Conservation (phyloP, 129 eudicot species). For the Dittrichia graveolens region DNA sequence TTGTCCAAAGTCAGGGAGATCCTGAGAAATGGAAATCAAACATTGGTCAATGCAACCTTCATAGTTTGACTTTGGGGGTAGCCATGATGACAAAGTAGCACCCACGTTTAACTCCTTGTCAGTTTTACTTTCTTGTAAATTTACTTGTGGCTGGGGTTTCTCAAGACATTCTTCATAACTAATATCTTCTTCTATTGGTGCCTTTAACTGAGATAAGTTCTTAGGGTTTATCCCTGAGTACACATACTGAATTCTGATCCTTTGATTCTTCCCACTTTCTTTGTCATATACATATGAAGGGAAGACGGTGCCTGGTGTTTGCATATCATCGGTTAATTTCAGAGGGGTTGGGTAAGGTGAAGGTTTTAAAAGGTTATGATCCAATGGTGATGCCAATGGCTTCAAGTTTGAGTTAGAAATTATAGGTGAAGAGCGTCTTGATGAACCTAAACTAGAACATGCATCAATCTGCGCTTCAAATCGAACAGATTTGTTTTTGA, state of each 20-base stretch:
- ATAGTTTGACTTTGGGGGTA: constrained; percentile 41
- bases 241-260: constrained; percentile 74
- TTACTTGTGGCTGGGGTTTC: constrained; percentile 38
- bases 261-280: constrained; percentile 47
- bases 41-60: constrained; percentile 26
- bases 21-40: constrained; percentile 21
- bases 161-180: constrained; percentile 26
- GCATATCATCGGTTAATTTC: constrained; percentile 73
- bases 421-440: constrained; percentile 45
- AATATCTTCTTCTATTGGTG: constrained; percentile 35
- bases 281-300: constrained; percentile 43
- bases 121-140: constrained; percentile 21
- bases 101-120: constrained; percentile 41
- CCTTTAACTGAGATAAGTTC: constrained; percentile 36
- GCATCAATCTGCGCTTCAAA: constrained; percentile 49
- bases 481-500: constrained; percentile 60
- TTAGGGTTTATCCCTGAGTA: constrained; percentile 56
- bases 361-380: constrained; percentile 38
- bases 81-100: constrained; percentile 57
- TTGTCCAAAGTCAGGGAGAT: constrained; percentile 36
- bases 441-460: constrained; percentile 40
- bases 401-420: constrained; percentile 33
- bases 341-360: constrained; percentile 89
- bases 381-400: constrained; percentile 32
- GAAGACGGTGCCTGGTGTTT: constrained; percentile 94